Percentiles rank a stretch among this genome's conserved stretches.
phyloP scores from a whole-genome alignment of 2,329 filamentous ascomycete genomes.

The Colletotrichum gigasporum region DNA sequence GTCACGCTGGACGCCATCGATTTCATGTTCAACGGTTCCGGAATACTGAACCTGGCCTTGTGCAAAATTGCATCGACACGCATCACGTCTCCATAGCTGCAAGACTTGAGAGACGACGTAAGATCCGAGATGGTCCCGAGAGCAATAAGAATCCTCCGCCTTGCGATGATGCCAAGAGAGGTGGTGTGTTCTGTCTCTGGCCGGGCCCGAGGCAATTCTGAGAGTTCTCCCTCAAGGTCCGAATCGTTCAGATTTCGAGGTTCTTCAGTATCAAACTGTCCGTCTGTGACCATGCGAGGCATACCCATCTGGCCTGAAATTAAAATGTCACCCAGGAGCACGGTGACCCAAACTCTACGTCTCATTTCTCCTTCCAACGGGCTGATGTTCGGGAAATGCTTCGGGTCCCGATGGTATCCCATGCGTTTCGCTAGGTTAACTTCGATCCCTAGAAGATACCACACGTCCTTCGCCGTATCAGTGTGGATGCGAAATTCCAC shows the following conservation, averaged over 20 bases:
- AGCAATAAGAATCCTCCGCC: conserved; percentile 30
- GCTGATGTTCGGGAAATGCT: conserved; percentile 49
- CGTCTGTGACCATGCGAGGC: conserved; percentile 51
- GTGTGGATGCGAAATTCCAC: conserved; percentile 7
- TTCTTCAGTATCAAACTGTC: conserved; percentile 50
- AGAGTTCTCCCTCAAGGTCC: conserved; percentile 49
- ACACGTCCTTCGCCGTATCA: conserved; percentile 23
- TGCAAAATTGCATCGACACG: conserved; percentile 36
- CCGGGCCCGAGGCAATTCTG: conserved; percentile 46
- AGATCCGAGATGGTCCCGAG: conserved; percentile 36
- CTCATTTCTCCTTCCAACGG: conserved; percentile 56
- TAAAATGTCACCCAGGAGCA: conserved; percentile 51
- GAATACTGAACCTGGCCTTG: conserved; percentile 35
- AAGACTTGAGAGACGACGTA: conserved; percentile 31
- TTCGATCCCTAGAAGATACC: conserved; percentile 43
- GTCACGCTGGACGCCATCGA: conserved; percentile 32
- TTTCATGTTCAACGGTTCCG: conserved; percentile 35
- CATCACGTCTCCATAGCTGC: conserved; percentile 34
- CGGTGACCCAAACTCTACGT: conserved; percentile 50
- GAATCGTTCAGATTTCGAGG: conserved; percentile 54
- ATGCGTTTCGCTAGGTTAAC: conserved; percentile 48
- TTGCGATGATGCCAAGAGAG: conserved; percentile 36
- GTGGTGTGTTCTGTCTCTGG: conserved; percentile 42
- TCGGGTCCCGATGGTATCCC: conserved; percentile 56
- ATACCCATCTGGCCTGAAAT: conserved; percentile 57